Conservation (phyloP, 108 stramenopile genomes). For the Chaetoceros tenuissimus region DNA sequence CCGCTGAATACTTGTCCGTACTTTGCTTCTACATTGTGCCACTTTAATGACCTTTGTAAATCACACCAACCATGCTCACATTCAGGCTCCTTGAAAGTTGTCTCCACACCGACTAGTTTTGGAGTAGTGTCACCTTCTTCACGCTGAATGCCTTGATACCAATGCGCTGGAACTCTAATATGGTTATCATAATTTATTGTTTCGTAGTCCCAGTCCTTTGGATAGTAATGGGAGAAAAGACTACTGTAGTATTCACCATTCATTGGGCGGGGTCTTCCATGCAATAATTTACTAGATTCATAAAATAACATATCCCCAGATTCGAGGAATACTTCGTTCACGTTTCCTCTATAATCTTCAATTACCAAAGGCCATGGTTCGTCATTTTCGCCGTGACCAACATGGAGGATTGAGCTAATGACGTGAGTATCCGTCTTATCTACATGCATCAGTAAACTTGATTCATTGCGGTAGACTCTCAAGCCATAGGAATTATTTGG, state of each 20-base stretch:
- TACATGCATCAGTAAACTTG: slow-evolving; percentile 44
- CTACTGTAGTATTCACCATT: slow-evolving; percentile 64
- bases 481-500: slow-evolving; percentile 38
- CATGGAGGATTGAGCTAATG: slow-evolving; percentile 39
- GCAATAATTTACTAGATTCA: slow-evolving; percentile 74
- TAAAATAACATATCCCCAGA: slow-evolving; percentile 81
- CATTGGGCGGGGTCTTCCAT: slow-evolving; percentile 64
- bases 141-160: slow-evolving; percentile 19
- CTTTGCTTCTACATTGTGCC: slow-evolving; percentile 55
- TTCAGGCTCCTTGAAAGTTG: slow-evolving; percentile 53
- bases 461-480: slow-evolving; percentile 39
- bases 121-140: neutral
- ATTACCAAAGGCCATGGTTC: slow-evolving; percentile 68
- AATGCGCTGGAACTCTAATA: slow-evolving; percentile 51
- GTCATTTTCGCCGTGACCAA: slow-evolving; percentile 50
- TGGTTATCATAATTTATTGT: slow-evolving; percentile 33
- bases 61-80: slow-evolving; percentile 67
- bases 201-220: slow-evolving; percentile 35
- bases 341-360: slow-evolving; percentile 47
- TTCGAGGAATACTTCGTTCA: slow-evolving; percentile 46
- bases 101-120: slow-evolving; percentile 42
- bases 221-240: slow-evolving; percentile 74
- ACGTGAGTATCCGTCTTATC: slow-evolving; percentile 48
- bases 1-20: slow-evolving; percentile 16
- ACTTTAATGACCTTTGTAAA: slow-evolving; percentile 39